Evolutionary conservation across 202 grass and related monocot species (phyloP).

Genomic region (Elaeis oleifera): DNA sequence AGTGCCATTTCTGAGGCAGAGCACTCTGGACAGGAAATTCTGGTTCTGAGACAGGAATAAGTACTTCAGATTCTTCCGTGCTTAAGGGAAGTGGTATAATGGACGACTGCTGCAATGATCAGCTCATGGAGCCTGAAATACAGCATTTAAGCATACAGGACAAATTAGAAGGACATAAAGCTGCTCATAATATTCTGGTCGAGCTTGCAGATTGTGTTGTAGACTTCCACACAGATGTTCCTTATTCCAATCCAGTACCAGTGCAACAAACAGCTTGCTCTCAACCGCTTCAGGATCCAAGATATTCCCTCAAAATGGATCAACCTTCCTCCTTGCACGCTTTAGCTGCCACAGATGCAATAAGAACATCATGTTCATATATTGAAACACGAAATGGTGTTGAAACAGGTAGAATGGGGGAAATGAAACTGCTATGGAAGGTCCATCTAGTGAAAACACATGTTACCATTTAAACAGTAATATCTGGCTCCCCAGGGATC

Average conservation of each 20-base stretch:
- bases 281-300: constrained; percentile 2
- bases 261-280: constrained; percentile 14
- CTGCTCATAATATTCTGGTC: constrained; percentile 36
- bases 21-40: constrained; percentile 38
- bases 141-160: constrained; percentile 50
- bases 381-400: constrained; percentile 35
- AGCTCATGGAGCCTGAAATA: constrained; percentile 49
- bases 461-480: constrained; percentile 57
- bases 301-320: not conserved
- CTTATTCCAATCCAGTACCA: constrained; percentile 24
- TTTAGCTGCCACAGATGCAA: constrained; percentile 12
- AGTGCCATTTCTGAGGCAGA: constrained; percentile 49
- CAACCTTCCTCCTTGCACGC: not conserved
- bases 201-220: constrained; percentile 46
- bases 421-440: constrained; percentile 39
- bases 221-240: constrained; percentile 26
- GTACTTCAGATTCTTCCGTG: constrained; percentile 27
- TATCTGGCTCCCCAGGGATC: constrained; percentile 56
- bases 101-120: constrained; percentile 33
- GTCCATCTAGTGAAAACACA: constrained; percentile 57
- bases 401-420: constrained; percentile 43
- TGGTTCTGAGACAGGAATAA: constrained; percentile 20
- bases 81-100: constrained; percentile 44
- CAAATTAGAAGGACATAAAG: constrained; percentile 36
- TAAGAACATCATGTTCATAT: constrained; percentile 30